These are phyloP conservation scores for Zarea fungicola DNA, from an alignment of 2,329 filamentous ascomycete genomes.

Conservation along the genomic window DNA sequence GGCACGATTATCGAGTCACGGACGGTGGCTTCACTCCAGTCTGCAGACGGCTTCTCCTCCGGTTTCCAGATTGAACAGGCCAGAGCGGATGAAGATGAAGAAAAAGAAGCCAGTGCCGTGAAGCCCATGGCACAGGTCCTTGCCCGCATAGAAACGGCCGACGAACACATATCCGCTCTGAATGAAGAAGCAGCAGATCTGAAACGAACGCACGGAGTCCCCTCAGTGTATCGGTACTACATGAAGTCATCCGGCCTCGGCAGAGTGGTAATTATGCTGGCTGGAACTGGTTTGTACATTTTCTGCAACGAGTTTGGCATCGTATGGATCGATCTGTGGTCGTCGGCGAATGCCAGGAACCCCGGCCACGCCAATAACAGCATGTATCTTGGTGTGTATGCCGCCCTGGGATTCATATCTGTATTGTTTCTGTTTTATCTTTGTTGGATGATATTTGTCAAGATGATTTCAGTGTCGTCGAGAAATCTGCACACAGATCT, in stretches of 20 bases:
- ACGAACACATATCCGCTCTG: constrained; percentile 13
- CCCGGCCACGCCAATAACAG: constrained; percentile 17
- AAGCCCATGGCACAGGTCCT: background rate
- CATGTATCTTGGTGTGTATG: constrained; percentile 18
- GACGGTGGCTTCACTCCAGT: background rate
- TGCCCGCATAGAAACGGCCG: background rate
- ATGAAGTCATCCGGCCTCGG: constrained; percentile 15
- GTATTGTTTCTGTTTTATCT: background rate
- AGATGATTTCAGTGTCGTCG: constrained; percentile 10
- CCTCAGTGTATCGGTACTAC: constrained; percentile 18
- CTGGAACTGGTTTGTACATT: constrained; percentile 14
- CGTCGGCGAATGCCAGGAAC: constrained; percentile 16
- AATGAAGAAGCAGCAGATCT: constrained; percentile 13
- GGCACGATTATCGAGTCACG: background rate
- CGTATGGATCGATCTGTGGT: constrained; percentile 24
- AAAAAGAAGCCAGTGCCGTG: no score
- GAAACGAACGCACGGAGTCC: constrained; percentile 14
- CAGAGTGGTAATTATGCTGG: constrained; percentile 15
- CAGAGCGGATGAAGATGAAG: background rate
- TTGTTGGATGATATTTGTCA: background rate
- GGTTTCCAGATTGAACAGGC: background rate
- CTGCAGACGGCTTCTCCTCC: background rate
- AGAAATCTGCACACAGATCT: constrained; percentile 4
- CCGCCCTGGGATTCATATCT: background rate
- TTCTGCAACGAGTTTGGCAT: constrained; percentile 19